Evolutionary conservation across 2,329 filamentous ascomycete genomes (phyloP), one percentile per base, ranked within the genome.

Genomic region (Penicillium aurantiogriseum): DNA sequence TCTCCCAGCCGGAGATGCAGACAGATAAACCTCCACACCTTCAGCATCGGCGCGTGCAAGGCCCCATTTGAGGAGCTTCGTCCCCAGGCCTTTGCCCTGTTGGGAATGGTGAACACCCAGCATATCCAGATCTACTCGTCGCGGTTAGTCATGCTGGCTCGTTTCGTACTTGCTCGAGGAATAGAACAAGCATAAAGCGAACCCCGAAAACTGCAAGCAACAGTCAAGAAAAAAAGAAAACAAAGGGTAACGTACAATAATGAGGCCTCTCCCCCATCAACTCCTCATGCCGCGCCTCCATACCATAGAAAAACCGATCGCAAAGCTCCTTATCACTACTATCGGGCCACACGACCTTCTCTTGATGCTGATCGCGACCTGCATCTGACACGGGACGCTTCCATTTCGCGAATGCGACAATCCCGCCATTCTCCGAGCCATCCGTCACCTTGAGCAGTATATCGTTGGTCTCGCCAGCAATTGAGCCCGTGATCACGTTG

Each of bases 21-120:
- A 69, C 0, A 80, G 67, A 39, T 70, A 78, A 2, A 66, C 67
- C 21, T 73, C 68, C 5, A 78, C 38, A 0, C 69, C 67, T 31
- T 70, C 69, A 21, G 63, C 67, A 48, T 70, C 69, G 2, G 76
- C 75, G 17, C 74, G 69, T 11, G 70, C 67, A 1, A 78, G 46
- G 2, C 73, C 73, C 70, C 71, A 75, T 50, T 67, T 65, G 7
- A 77, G 63, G 8, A 80, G 64, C 42, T 56, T 61, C 4, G 66
- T 62, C 4, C 59, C 69, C 2, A 71, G 38, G 2, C 69, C 68
- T 0, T 47, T 60, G 4, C 68, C 64, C 11, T 67, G 61, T 9
- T 65, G 61, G 4, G 54, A 57, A 2, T 67, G 63, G n/a, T 68
- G 59, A 4, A 69, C 69, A 11, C 51, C 67, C 8, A 71, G 39